phyloP scores from a whole-genome alignment of 345 rosid genomes.

The Linum lewisii region DNA sequence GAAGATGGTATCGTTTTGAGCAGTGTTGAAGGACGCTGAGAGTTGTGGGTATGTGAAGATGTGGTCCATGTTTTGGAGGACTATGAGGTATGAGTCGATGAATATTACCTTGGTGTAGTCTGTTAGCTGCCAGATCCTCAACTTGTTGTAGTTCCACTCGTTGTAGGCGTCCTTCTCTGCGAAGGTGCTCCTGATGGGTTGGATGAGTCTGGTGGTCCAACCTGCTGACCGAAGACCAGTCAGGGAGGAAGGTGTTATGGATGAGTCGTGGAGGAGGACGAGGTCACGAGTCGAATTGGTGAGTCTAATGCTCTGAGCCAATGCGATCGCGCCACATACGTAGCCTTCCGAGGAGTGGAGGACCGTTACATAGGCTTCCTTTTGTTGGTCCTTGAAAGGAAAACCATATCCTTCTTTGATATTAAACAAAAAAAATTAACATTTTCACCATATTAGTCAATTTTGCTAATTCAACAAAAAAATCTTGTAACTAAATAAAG shows the following conservation, averaged over 20 bases:
- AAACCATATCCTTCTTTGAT: constrained; percentile 19
- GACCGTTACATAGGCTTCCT: constrained; percentile 64
- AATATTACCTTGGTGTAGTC: constrained; percentile 59
- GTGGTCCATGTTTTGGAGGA: constrained; percentile 42
- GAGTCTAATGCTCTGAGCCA: constrained; percentile 67
- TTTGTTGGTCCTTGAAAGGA: not conserved
- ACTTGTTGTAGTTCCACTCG: constrained; percentile 91
- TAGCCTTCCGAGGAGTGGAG: constrained; percentile 83
- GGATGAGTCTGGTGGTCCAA: constrained; percentile 41
- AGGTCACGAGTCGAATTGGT: constrained; percentile 41
- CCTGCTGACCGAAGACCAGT: constrained; percentile 49
- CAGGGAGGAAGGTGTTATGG: constrained; percentile 33
- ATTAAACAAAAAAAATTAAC: no score
- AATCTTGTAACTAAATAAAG: not conserved
- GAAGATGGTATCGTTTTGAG: constrained; percentile 40
- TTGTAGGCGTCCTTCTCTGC: constrained; percentile 48
- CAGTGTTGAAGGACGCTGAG: constrained; percentile 55
- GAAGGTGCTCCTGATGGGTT: constrained; percentile 55
- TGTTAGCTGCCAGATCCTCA: constrained; percentile 57
- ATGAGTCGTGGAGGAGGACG: constrained; percentile 57
- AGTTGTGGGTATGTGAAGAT: constrained; percentile 58
- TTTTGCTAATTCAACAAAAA: not conserved
- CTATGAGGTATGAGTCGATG: constrained; percentile 59
- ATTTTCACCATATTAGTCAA: not conserved
- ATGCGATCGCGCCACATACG: constrained; percentile 83